phyloP scores from a whole-genome alignment of 2,329 filamentous ascomycete species.

The Stachybotrys elegans region DNA sequence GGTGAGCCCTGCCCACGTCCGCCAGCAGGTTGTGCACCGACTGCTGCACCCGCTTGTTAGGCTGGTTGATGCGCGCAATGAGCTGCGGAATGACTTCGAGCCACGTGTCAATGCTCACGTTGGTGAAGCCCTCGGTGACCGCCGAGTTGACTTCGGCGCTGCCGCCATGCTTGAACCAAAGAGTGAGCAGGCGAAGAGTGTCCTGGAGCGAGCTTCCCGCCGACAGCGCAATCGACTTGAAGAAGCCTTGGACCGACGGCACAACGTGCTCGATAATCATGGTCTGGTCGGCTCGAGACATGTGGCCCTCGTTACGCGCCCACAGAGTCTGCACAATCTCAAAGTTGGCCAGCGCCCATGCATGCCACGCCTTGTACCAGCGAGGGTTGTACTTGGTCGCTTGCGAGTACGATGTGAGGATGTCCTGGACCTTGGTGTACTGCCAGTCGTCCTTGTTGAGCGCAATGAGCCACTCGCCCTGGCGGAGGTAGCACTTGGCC shows the following conservation, averaged over 20 bases:
- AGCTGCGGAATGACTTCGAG: conserved; percentile 96
- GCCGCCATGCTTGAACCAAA: conserved; percentile 95
- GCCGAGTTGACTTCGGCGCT: conserved; percentile 81
- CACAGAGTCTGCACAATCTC: conserved; percentile 87
- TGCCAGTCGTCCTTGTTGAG: conserved; percentile 87
- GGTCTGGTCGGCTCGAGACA: conserved; percentile 47
- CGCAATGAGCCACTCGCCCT: conserved; percentile 91
- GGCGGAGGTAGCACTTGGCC: conserved; percentile 91
- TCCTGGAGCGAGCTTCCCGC: conserved; percentile 92
- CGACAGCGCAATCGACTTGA: conserved; percentile 92
- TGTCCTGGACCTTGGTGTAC: conserved; percentile 77
- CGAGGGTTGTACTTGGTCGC: conserved; percentile 91
- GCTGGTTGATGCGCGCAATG: conserved; percentile 95
- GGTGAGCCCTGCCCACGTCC: conserved; percentile 89
- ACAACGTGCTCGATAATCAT: conserved; percentile 85
- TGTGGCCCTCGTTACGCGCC: conserved; percentile 54
- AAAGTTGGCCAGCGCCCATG: conserved; percentile 97
- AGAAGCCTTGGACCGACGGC: conserved; percentile 91
- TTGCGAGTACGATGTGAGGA: conserved; percentile 83
- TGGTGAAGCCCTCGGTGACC: conserved; percentile 84
- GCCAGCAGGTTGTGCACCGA: conserved; percentile 89
- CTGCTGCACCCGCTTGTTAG: conserved; percentile 79
- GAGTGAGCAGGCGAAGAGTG: conserved; percentile 81
- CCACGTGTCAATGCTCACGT: conserved; percentile 96
- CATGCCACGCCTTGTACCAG: conserved; percentile 99